Evolutionary conservation across 108 stramenopile genomes (phyloP).

Genomic region (Epipyxis sp.): DNA sequence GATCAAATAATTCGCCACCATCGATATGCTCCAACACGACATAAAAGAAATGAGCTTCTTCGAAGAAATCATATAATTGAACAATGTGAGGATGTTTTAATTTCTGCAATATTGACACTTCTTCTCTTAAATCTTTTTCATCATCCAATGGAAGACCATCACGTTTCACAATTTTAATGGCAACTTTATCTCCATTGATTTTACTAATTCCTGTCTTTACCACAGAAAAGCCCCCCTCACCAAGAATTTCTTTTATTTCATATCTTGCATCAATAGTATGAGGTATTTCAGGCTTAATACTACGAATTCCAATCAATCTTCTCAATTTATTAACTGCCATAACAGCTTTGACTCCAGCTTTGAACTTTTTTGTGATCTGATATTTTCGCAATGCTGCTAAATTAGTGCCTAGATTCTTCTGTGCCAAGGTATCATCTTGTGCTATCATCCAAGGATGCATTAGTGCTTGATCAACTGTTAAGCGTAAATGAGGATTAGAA

Average conservation of each 20-base stretch:
- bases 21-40: conserved; percentile 37
- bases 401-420: not conserved
- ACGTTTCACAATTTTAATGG: conserved; percentile 46
- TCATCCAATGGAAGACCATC: conserved; percentile 34
- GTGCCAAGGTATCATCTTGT: not conserved
- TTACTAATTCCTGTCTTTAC: not conserved
- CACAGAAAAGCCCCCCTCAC: conserved; percentile 32
- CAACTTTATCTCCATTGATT: conserved; percentile 14
- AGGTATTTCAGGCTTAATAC: too few species aligned
- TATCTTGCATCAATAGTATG: too few species aligned
- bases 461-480: conserved; percentile 56
- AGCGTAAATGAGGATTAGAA: conserved; percentile 39
- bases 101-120: conserved; percentile 27
- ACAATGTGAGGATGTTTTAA: conserved; percentile 75
- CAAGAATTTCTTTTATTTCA: conserved; percentile 14
- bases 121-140: conserved; percentile 27
- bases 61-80: conserved; percentile 75
- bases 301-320: not conserved
- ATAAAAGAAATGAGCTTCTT: conserved; percentile 64
- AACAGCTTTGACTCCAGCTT: not conserved
- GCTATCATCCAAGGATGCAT: conserved; percentile 30
- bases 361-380: not conserved
- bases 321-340: not conserved
- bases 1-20: conserved; percentile 40
- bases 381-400: conserved; percentile 1